Evolutionary conservation across 352 stramenopile genomes (phyloP).

Genomic region (Globisporangium takayamanum): DNA sequence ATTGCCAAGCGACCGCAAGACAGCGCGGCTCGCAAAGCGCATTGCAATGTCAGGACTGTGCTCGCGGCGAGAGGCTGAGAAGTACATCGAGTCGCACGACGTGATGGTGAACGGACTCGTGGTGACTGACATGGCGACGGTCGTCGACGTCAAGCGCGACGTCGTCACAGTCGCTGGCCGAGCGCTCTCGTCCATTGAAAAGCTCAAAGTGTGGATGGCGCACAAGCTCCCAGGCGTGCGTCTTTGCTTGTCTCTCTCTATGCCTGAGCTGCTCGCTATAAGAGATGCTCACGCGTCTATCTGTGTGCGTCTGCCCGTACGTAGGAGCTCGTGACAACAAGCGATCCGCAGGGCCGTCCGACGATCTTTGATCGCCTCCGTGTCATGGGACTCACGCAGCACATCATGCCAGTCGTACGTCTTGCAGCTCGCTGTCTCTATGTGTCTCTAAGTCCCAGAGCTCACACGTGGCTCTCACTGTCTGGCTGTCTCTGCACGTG

Average conservation of each 20-base stretch:
- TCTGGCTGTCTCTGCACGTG: not conserved
- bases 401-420: slow-evolving; percentile 86
- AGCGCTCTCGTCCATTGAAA: slow-evolving; percentile 28
- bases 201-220: slow-evolving; percentile 75
- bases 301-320: no score
- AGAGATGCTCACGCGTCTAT: not conserved
- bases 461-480: not conserved
- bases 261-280: no score
- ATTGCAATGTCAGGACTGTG: slow-evolving; percentile 79
- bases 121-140: slow-evolving; percentile 48
- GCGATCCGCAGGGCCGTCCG: slow-evolving; percentile 64
- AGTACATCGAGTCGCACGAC: slow-evolving; percentile 59
- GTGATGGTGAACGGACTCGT: slow-evolving; percentile 75
- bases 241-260: slow-evolving; percentile 1
- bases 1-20: not conserved
- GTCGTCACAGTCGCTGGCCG: slow-evolving; percentile 50
- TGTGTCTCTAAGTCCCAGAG: no score
- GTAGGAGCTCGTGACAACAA: slow-evolving; percentile 74
- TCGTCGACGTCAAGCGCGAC: slow-evolving; percentile 47
- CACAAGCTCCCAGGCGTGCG: slow-evolving; percentile 83
- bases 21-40: slow-evolving; percentile 68
- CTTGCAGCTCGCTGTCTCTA: not conserved
- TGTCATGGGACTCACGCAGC: slow-evolving; percentile 69
- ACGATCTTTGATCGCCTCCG: slow-evolving; percentile 88
- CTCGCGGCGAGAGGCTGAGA: slow-evolving; percentile 80